These are phyloP conservation scores for Huntiella abstrusa DNA, from an alignment of 2,329 filamentous ascomycete species.

Conservation along the genomic window DNA sequence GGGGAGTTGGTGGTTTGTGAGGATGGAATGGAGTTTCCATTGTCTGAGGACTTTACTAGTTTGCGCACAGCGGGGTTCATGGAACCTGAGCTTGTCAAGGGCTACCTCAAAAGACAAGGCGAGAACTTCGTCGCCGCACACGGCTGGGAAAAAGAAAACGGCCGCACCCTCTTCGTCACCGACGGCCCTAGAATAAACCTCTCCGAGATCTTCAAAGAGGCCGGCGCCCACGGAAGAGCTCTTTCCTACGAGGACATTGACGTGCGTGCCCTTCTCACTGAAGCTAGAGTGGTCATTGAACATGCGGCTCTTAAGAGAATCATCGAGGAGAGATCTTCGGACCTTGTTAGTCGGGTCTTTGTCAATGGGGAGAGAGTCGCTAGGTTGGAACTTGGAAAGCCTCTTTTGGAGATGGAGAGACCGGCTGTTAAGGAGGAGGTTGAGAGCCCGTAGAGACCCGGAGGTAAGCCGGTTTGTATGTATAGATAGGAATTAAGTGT, in stretches of 20 bases:
- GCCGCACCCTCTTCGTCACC: conserved; percentile 61
- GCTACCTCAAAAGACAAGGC: conserved; percentile 44
- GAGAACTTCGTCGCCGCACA: conserved; percentile 51
- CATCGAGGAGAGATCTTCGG: conserved; percentile 52
- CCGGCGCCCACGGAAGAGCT: conserved; percentile 48
- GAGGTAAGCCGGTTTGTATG: no score
- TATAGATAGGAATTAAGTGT: no score
- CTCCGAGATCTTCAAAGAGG: conserved; percentile 43
- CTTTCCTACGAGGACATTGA: conserved; percentile 64
- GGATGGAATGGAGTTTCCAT: conserved; percentile 49
- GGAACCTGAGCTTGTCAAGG: conserved; percentile 23
- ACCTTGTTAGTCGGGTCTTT: conserved; percentile 23
- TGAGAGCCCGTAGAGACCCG: no score
- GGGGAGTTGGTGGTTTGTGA: conserved; percentile 78
- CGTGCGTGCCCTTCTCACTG: conserved; percentile 83
- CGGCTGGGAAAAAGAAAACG: conserved; percentile 45
- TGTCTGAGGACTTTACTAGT: conserved; percentile 30
- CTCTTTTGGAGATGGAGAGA: neutral
- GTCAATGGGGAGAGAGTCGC: conserved; percentile 1
- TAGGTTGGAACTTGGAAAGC: conserved; percentile 4
- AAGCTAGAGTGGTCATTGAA: conserved; percentile 73
- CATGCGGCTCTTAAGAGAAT: conserved; percentile 58
- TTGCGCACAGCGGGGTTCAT: conserved; percentile 17
- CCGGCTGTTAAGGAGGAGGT: no score
- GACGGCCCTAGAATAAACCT: conserved; percentile 34